Evolutionary conservation across 257 asterid species (phyloP), one percentile per base, ranked within the genome.

Genomic region (Paulownia fortunei): DNA sequence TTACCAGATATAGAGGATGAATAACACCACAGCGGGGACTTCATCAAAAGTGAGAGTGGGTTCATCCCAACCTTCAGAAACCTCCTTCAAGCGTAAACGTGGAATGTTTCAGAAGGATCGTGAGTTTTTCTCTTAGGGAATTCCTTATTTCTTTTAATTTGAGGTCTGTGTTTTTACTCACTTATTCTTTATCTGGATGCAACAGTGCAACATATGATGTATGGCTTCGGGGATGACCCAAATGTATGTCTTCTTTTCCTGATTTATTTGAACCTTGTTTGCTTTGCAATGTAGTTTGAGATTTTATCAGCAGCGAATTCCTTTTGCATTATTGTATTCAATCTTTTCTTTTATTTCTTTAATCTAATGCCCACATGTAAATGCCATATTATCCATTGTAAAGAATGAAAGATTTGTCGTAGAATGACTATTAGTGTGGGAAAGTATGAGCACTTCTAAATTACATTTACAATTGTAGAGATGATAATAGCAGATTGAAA

Each of bases 191-290:
- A 41, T 44, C 46, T 76, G 80, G 75, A 16, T 76, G 76, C 66
- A 24, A 68, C 94, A 95, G 97, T 95, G 89, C 97, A 95, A 80
- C 97, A 88, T 78, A 95, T 95, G 98, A 93, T 95, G 97, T 92
- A 90, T 78, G 99, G 99, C 74, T 93, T 89, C 5, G 97, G 97
- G 2, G 97, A 95, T 85, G 99, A 91, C 73, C 80, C 81, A 75
- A 93, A 93, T 72, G 98, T 95, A 87, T n/a, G 94, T 69, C 60
- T 41, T 34, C 37, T 32, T 72, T 44, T 51, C 58, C 41, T 46
- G 1, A 32, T 77, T 77, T 52, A 44, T 79, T 56, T 76, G 18
- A 8, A 26, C 16, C 46, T 54, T 60, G 8, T 80, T 23, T 52
- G 70, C 23, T 32, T 39, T 71, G 54, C 82, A 6, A 13, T 34